A percentile compares a stretch with the other conserved stretches of the same genome.
phyloP scores from a whole-genome alignment of 768 basidiomycete species.

The Tulasnella sp. region DNA sequence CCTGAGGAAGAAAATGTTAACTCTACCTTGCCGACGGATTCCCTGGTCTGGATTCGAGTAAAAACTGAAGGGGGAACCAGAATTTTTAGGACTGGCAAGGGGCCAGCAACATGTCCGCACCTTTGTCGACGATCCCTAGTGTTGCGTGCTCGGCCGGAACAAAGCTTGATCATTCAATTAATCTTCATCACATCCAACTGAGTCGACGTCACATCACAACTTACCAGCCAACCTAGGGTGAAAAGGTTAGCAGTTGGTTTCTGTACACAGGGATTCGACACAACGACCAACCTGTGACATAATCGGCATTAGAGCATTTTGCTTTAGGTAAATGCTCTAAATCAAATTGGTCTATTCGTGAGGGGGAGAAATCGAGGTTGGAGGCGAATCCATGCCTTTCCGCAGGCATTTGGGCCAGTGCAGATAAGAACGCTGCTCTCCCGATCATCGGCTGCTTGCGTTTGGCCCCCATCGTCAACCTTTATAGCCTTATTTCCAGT shows the following conservation, averaged over 20 bases:
- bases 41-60: constrained; percentile 84
- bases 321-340: constrained; percentile 88
- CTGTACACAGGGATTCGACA: neutral
- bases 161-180: no score
- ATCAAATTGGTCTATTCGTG: neutral
- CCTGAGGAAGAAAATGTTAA: neutral
- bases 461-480: constrained; percentile 22
- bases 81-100: neutral
- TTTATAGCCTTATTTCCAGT: constrained; percentile 36
- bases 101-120: constrained; percentile 30
- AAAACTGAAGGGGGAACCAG: constrained; percentile 48
- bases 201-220: constrained; percentile 5
- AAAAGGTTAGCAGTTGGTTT: neutral
- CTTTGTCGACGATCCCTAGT: constrained; percentile 82
- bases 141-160: constrained; percentile 77
- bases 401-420: constrained; percentile 92
- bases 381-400: constrained; percentile 47
- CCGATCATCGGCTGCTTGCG: constrained; percentile 19
- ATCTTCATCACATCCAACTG: neutral
- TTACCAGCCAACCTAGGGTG: constrained; percentile 55
- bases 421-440: constrained; percentile 55
- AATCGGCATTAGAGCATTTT: constrained; percentile 82
- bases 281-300: constrained; percentile 72
- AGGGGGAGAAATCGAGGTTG: neutral
- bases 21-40: constrained; percentile 93